Conservation (phyloP, 2,329 filamentous ascomycete species). For the Stachybotrys chartarum region DNA sequence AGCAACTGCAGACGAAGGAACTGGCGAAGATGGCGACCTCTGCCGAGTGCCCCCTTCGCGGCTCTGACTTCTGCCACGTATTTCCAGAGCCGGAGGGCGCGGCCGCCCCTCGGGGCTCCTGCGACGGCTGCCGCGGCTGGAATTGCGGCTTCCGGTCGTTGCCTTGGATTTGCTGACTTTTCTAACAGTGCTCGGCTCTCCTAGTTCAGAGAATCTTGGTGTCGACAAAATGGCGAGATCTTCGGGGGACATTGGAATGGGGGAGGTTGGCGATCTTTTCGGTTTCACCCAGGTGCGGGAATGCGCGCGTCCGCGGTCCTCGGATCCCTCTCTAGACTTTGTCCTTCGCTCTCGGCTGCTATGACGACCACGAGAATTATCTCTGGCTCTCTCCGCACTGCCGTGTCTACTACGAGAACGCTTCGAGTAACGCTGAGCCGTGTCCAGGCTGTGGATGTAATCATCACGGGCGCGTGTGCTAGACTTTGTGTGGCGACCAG, state of each 20-base stretch:
- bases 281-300: constrained; percentile 62
- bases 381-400: constrained; percentile 38
- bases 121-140: constrained; percentile 40
- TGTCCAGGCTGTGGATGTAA: constrained; percentile 80
- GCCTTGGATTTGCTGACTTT: constrained; percentile 29
- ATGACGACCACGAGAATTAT: constrained; percentile 37
- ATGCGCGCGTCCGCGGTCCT: constrained; percentile 61
- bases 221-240: constrained; percentile 62
- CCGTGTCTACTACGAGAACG: constrained; percentile 48
- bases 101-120: constrained; percentile 38
- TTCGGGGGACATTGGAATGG: constrained; percentile 89
- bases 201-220: constrained; percentile 24
- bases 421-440: constrained; percentile 58
- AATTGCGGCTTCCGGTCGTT: constrained; percentile 36
- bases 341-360: constrained; percentile 41
- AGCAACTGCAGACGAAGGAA: constrained; percentile 59
- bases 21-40: constrained; percentile 72
- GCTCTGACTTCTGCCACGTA: constrained; percentile 56
- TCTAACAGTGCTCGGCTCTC: constrained; percentile 36
- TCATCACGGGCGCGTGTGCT: constrained; percentile 63
- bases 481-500: constrained; percentile 41
- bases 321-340: constrained; percentile 54
- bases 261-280: constrained; percentile 86
- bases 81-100: constrained; percentile 34
- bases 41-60: constrained; percentile 49